Conservation (phyloP, 140 eudicot genomes). For the Oenanthe javanica region DNA sequence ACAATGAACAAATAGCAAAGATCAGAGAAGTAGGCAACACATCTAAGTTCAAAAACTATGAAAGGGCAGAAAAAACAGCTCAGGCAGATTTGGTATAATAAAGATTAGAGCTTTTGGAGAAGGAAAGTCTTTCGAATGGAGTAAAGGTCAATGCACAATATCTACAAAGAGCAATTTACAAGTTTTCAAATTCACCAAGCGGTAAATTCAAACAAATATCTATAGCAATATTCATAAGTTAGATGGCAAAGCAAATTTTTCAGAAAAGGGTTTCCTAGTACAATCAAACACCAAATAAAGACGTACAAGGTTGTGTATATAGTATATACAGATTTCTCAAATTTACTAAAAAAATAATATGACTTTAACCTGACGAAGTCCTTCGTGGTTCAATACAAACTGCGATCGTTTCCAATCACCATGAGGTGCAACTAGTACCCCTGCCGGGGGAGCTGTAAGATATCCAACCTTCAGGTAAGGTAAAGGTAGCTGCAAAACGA, state of each 20-base stretch:
- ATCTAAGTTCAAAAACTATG: not conserved
- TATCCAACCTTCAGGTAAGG: constrained; percentile 78
- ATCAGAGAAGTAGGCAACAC: not conserved
- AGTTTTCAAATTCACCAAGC: not conserved
- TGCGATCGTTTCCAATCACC: constrained; percentile 68
- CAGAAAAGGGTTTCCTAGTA: not conserved
- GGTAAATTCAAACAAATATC: not conserved
- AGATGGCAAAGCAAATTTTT: not conserved
- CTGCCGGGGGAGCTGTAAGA: constrained; percentile 66
- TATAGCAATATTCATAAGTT: not conserved
- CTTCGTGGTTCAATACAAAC: constrained; percentile 78
- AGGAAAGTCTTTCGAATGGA: not conserved
- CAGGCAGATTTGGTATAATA: not conserved
- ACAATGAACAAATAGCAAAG: not conserved
- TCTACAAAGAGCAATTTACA: not conserved
- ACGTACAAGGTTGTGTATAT: not conserved
- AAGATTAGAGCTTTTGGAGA: not conserved
- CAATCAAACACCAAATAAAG: not conserved
- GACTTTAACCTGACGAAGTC: constrained; percentile 55
- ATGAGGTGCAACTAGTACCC: constrained; percentile 71
- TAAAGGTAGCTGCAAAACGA: constrained; percentile 64
- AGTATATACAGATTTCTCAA: not conserved
- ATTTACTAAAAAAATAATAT: not conserved
- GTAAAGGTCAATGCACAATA: not conserved
- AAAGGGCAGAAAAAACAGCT: not conserved